Evolutionary conservation across 805 yeast species (phyloP), one percentile per base, ranked within the genome.

Genomic region (Saccharomycopsis microspora): DNA sequence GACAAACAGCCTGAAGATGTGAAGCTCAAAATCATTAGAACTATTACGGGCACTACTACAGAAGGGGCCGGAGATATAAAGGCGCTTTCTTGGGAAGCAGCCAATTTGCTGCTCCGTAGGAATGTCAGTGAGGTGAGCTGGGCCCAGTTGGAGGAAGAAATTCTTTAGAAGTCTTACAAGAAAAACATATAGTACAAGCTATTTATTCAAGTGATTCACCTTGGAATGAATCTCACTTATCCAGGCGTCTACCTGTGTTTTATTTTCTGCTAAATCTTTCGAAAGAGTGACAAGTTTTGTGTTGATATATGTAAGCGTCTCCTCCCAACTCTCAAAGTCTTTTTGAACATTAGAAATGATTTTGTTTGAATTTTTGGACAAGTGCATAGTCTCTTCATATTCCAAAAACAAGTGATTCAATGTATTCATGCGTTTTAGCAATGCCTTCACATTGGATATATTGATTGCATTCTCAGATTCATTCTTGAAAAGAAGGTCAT

Each of bases 21-120:
- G 50, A 73, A 69, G 56, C 54, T 72, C 53, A 71, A 66, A 46
- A 74, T 78, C 51, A 76, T 78, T 32, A 62, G 82, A 47, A 74
- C 76, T 0, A 64, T 78, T 31, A 77, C 84, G 1, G 83, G 84
- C 36, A 37, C 46, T n/a, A 31, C 41, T 27, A 42, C 19, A 11
- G 33, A 42, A 11, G 35, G 28, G 9, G 38, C 42, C 33, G 45
- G 38, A 4, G 45, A 45, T 19, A 38, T 47, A 8, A 32, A 44
- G 7, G 5, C 39, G 10, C 40, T 51, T n/a, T 41, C 51, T 3
- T 51, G 54, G 54, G 54, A 51, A 43, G 49, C 45, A 6, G 32
- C 47, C 11, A 51, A 46, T 34, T 28, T 51, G 31, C 45, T 45
- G 31, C 34, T 50, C 34, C 11, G 39, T 9, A 28, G 36, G 19